Base-by-base conservation (phyloP, 495 filamentous ascomycete species). In the Terfezia boudieri region DNA sequence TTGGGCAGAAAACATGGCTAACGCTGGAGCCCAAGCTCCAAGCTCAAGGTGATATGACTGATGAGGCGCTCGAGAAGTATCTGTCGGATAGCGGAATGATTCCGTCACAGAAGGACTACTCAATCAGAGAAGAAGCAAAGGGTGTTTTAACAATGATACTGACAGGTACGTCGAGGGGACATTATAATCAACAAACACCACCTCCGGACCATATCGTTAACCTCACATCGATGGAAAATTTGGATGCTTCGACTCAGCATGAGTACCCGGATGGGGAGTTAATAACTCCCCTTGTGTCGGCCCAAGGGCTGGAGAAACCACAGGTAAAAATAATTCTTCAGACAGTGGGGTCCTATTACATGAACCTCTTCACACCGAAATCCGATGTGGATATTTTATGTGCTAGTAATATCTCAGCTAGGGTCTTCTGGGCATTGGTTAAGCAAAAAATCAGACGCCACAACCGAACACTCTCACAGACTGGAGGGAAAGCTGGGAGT, bases 311-410 rank as follows among this genome's bases (percentile, higher is more conserved):
- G 7, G 17, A 14, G 41, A 46, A 46, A 46, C 41, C 58, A 56
- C 50, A 49, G 55, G 59, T 71, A 20, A 54, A 67, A 4, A 66
- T 77, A 26, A 62, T 76, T 12, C 51, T 80, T 9, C 65, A 70
- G 11, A 73, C 76, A 4, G 74, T 79, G n/a, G 77, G 77, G 0
- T 78, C 76, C 23, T 79, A 77, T 58, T 70, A 68, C n/a, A 67
- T 80, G 26, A 74, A 69, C 5, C 71, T 78, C 26, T 79, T 75
- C 69, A 72, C 72, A 16, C 46, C 67, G 9, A 49, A 66, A 8
- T 79, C 77, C 1, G 75, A 78, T 58, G 71, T 79, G 1, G 74
- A 81, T 60, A 73, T 76, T 56, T 64, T 80, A 20, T 75, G 69
- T 57, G 72, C 80, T 54, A 76, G 76, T 9, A 71, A 71, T 12